Evolutionary conservation across 257 asterid genomes (phyloP), one percentile per base, ranked within the genome.

Genomic region (Solanum tarapatanum): DNA sequence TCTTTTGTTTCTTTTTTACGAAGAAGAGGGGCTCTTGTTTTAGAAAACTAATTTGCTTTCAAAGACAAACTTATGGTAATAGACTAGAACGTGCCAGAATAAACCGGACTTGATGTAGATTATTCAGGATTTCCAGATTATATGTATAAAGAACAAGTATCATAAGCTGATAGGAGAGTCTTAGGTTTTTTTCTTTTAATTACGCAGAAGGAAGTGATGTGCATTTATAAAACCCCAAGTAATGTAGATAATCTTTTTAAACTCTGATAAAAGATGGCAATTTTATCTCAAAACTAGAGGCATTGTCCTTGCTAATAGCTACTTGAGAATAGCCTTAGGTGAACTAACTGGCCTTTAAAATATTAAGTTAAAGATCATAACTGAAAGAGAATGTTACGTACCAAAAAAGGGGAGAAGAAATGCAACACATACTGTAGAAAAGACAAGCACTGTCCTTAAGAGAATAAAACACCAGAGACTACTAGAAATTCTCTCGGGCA

Each of bases 321-420:
- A 70, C 77, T 30, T 30, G 36, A 30, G 62, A 69, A 45, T 4
- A 45, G 88, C 45, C n/a, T 21, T 6, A 35, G 23, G 36, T 33
- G 23, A 86, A 26, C 30, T 86, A 55, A 86, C 24, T 43, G 66
- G 11, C 5, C 11, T 9, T 48, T 74, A 26, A 77, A 45, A 24
- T 24, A 51, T 58, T 14, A 62, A 88, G 35, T 26, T 36, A 69
- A 45, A 62, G 69, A 75, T 45, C n/a, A 23, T 30, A 39, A 43
- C 8, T 23, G 74, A 86, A 24, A 51, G 73, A 73, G 62, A 32
- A 72, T 36, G 62, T 85, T 26, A 43, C 92, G 26, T 93, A 96
- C 98, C 94, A 24, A 95, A 96, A 91, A 95, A 96, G 87, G 99
- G 99, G 87, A 96, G 87, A 88, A 91, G n/a, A 55, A 95, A 95